These are phyloP conservation scores for Hyaloscypha variabilis DNA, from an alignment of 495 filamentous ascomycete genomes.

Conservation along the genomic window DNA sequence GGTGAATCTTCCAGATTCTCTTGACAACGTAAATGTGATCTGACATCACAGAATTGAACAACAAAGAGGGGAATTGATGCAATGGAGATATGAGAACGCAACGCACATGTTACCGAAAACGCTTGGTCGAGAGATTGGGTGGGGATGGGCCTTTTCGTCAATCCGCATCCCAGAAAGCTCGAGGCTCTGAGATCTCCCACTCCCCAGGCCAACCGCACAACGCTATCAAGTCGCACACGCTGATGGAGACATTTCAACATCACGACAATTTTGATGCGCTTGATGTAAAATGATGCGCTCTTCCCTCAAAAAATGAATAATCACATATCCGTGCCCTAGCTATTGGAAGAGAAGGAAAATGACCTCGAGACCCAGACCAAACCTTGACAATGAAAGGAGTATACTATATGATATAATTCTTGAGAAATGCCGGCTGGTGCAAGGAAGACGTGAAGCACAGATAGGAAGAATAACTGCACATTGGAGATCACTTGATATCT, in stretches of 20 bases:
- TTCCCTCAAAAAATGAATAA: background rate
- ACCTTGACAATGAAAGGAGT: background rate
- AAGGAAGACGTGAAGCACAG: background rate
- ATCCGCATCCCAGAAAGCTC: background rate
- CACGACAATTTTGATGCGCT: slow-evolving; percentile 11
- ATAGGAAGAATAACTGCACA: background rate
- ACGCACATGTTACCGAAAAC: background rate
- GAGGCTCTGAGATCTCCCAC: background rate
- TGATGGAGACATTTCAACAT: background rate
- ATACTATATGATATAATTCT: background rate
- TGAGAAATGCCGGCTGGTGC: background rate
- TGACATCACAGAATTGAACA: background rate
- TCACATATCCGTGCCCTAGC: background rate
- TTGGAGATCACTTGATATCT: background rate
- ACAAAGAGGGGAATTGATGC: background rate
- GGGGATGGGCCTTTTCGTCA: background rate
- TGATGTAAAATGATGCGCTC: background rate
- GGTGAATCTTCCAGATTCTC: background rate
- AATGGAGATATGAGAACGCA: background rate
- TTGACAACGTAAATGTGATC: background rate
- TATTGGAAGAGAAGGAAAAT: background rate
- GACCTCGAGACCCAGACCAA: background rate
- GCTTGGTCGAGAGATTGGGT: slow-evolving; percentile 4
- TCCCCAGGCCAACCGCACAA: background rate
- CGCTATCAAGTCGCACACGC: slow-evolving; percentile 1